Evolutionary conservation across 1,139 yeast genomes (phyloP).

Genomic region (Lodderomyces pseudojiufengensis): DNA sequence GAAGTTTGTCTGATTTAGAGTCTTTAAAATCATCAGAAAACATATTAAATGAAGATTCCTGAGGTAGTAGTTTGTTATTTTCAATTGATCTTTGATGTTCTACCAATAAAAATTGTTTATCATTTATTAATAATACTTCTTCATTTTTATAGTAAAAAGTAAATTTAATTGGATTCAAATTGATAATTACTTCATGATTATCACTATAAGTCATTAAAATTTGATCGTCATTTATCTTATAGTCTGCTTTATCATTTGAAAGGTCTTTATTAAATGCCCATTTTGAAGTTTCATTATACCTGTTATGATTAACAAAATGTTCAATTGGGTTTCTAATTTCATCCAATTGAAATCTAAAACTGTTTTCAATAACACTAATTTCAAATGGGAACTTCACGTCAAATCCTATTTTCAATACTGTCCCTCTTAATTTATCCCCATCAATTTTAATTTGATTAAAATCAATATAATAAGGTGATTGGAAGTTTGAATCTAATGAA

Average conservation of each 20-base stretch:
- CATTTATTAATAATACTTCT: conserved; percentile 60
- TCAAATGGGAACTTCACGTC: conserved; percentile 48
- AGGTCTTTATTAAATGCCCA: conserved; percentile 47
- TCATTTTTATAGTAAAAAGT: conserved; percentile 42
- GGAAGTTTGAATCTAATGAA: conserved; percentile 3
- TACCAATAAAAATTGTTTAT: conserved; percentile 62
- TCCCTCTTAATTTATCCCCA: conserved; percentile 26
- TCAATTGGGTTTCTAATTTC: conserved; percentile 42
- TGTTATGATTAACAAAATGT: conserved; percentile 27
- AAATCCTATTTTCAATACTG: conserved; percentile 34
- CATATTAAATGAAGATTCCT: conserved; percentile 56
- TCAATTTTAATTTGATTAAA: conserved; percentile 27
- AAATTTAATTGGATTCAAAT: conserved; percentile 51
- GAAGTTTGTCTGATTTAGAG: conserved; percentile 54
- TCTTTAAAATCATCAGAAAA: conserved; percentile 62
- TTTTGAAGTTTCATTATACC: conserved; percentile 59
- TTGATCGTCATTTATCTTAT: not conserved
- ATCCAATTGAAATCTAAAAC: conserved; percentile 32
- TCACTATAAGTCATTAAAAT: conserved; percentile 39
- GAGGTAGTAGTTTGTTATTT: conserved; percentile 40
- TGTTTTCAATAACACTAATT: conserved; percentile 52
- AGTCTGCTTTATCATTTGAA: conserved; percentile 6
- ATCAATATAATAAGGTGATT: conserved; percentile 50
- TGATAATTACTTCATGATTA: conserved; percentile 37
- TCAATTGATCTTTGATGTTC: conserved; percentile 66